Evolutionary conservation across 2,329 filamentous ascomycete species (phyloP), one percentile per base, ranked within the genome.

Genomic region (Bisporella sp.): DNA sequence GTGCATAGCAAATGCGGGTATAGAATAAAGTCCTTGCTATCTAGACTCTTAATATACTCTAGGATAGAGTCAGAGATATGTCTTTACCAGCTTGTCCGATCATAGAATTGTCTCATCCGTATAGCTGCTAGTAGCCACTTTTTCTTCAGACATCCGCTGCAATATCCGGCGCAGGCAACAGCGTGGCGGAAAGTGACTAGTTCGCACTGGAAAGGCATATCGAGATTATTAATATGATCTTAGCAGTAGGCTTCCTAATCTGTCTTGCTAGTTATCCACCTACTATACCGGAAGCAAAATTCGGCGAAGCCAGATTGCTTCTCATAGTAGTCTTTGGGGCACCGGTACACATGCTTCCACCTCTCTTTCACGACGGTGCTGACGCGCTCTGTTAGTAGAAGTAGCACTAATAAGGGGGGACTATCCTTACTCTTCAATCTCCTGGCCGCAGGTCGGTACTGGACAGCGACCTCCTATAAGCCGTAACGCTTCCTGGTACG

Each of bases 401-500:
- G 41, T 48, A 29, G 33, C 30, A 47, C 6, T 64, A 1, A 77
- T 59, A 8, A 70, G 64, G 6, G 77, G 67, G 37, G 48, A 28
- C 21, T 53, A 50, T 50, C 31, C 30, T 53, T 50, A 53, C 51
- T 53, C 41, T 53, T 50, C 50, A 31, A 53, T 50, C 45, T 47
- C 40, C 29, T 50, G 29, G 33, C 32, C 33, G 30, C 32, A 53
- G 12, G 48, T 53, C 13, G 13, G 41, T 48, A 53, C 45, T 53
- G 11, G 45, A 50, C 29, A 53, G 45, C 33, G 39, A 48, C 51
- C 47, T 53, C 32, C 33, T 50, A 53, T 46, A 41, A 31, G 45
- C 45, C 33, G 33, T 48, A 53, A 50, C 13, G n/a, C 51, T 53
- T 50, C 40, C 29, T 53, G 28, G 41, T 53, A 53, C 30, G 30